phyloP scores from a whole-genome alignment of 192 early-diverging fungal species.

The Linnemannia zychae region DNA sequence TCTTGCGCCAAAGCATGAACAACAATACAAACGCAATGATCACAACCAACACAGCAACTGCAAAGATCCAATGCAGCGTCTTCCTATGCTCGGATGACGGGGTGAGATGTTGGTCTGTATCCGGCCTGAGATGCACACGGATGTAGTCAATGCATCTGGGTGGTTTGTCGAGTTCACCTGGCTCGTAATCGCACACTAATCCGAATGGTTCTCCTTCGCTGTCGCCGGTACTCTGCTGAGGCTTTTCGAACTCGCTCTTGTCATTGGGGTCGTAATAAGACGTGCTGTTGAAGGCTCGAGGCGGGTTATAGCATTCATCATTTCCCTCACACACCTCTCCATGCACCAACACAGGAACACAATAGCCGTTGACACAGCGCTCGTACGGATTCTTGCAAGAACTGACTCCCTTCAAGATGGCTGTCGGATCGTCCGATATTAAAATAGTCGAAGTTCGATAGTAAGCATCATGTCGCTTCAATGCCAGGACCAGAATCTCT shows the following conservation, averaged over 20 bases:
- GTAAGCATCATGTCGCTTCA: slow-evolving; percentile 13
- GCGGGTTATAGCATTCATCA: slow-evolving; percentile 13
- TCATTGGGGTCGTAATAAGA: background rate
- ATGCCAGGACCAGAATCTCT: background rate
- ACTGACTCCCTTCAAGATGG: slow-evolving; percentile 9
- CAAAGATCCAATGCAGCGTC: background rate
- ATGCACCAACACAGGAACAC: background rate
- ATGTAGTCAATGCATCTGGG: slow-evolving; percentile 9
- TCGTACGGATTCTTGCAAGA: background rate
- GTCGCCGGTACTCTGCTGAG: background rate
- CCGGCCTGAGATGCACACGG: background rate
- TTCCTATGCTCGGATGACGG: background rate
- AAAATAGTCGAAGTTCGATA: slow-evolving; percentile 22
- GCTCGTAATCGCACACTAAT: slow-evolving; percentile 9
- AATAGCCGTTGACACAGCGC: background rate
- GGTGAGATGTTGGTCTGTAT: background rate
- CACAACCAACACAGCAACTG: background rate
- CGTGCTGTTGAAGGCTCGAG: background rate
- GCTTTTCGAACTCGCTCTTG: background rate
- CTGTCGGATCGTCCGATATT: slow-evolving; percentile 4
- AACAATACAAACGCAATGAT: background rate
- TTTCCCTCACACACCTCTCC: slow-evolving; percentile 10
- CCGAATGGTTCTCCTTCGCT: background rate
- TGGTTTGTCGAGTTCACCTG: background rate
- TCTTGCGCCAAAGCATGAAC: background rate